These are phyloP conservation scores for Magnolia changhungtana DNA, from an alignment of 164 flowering plant species.

Conservation along the genomic window DNA sequence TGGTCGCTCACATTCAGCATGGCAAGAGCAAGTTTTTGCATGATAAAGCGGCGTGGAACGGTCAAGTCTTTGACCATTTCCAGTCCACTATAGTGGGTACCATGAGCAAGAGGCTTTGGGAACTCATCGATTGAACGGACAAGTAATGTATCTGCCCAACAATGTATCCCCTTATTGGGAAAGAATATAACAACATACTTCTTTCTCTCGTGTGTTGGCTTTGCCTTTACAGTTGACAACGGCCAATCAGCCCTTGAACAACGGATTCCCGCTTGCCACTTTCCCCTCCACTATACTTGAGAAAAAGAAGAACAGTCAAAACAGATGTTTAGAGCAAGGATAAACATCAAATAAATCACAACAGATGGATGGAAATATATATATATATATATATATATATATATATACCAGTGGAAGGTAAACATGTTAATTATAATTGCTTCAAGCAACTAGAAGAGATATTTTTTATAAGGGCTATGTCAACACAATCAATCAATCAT, in stretches of 20 bases:
- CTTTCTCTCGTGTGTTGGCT: conserved; percentile 83
- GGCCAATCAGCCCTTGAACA: conserved; percentile 93
- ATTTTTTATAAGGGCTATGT: neutral
- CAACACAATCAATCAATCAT: neutral
- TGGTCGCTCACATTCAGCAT: conserved; percentile 74
- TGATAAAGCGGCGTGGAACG: conserved; percentile 65
- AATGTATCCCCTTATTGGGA: conserved; percentile 75
- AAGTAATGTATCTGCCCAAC: conserved; percentile 82
- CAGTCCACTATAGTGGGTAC: conserved; percentile 56
- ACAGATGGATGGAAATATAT: neutral
- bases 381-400: too few species aligned
- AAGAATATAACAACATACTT: conserved; percentile 74
- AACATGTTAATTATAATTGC: neutral
- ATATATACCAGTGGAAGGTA: neutral
- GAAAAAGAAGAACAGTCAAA: conserved; percentile 15
- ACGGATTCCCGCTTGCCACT: conserved; percentile 92
- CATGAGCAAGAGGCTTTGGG: conserved; percentile 79
- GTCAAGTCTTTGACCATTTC: conserved; percentile 80
- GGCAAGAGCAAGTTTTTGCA: conserved; percentile 76
- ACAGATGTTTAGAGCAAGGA: neutral
- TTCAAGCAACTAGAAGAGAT: neutral
- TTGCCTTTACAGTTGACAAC: conserved; percentile 65
- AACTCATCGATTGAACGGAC: conserved; percentile 67
- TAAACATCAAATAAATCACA: neutral
- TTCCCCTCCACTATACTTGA: conserved; percentile 82